A percentile compares a stretch with the other conserved stretches of the same genome.
phyloP scores from a whole-genome alignment of 352 stramenopile species.

The Blastocystis sp. region DNA sequence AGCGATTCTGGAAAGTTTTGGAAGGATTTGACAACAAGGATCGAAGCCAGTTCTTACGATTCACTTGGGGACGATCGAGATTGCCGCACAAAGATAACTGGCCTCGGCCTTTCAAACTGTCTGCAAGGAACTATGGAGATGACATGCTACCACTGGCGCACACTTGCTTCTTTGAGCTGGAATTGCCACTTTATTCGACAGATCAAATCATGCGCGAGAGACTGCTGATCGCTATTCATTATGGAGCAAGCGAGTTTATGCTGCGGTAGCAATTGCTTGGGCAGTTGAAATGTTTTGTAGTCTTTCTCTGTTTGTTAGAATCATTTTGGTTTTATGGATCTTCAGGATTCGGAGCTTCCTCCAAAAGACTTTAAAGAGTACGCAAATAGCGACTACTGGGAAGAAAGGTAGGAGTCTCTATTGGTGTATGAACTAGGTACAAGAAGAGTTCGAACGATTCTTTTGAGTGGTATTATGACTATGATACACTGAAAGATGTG shows the following conservation, averaged over 20 bases:
- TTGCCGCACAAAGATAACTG: constrained; percentile 70
- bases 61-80: constrained; percentile 82
- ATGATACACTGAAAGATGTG: constrained; percentile 36
- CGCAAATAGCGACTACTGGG: constrained; percentile 32
- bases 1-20: constrained; percentile 69
- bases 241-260: constrained; percentile 74
- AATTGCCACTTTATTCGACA: constrained; percentile 84
- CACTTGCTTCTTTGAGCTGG: constrained; percentile 90
- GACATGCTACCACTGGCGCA: constrained; percentile 82
- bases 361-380: constrained; percentile 28
- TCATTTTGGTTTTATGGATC: not conserved
- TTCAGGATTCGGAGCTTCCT: not conserved
- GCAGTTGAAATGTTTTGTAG: not conserved
- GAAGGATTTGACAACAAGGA: constrained; percentile 66
- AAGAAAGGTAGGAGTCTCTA: not conserved
- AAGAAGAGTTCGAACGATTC: constrained; percentile 30
- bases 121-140: constrained; percentile 78
- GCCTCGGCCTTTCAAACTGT: constrained; percentile 82
- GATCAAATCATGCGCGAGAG: constrained; percentile 81
- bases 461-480: constrained; percentile 60
- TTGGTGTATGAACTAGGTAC: not conserved
- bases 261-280: constrained; percentile 4
- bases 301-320: not conserved
- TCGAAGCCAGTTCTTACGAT: constrained; percentile 72
- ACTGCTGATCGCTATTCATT: constrained; percentile 86